Base-by-base conservation (phyloP, 371 early-diverging fungal species). In the Mucor circinelloides region DNA sequence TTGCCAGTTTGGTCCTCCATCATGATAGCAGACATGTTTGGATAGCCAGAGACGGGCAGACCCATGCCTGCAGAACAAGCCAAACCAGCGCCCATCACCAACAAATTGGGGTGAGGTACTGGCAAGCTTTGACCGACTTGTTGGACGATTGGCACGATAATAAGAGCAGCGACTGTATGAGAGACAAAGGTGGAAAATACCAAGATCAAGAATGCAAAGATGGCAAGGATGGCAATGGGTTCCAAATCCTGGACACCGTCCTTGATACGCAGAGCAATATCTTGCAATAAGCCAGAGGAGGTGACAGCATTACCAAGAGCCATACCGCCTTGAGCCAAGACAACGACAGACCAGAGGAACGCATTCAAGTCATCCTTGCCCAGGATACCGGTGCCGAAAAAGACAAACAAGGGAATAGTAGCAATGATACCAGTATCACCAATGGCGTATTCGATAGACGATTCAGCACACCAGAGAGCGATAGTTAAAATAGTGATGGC, bases 381-480 rank as follows among this genome's bases (percentile, higher is more conserved):
- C 48, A 98, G 85, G 7, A 98, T 81, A 27, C 95, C 93, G 9
- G 94, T 88, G 23, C 91, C 91, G 75, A 95, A 98, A 76, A 97
- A 94, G 59, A 93, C 85, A 59, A 97, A 85, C 23, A 98, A 81
- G 19, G 98, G 98, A 17, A 97, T 71, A 21, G 96, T 85, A 4
- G 97, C 96, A 69, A 97, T 89, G 12, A 97, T 78, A 44, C 97
- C 97, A 90, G 95, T 94, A 70, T 95, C 94, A 48, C 98, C 98
- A 62, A 97, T 78, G n/a, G 87, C 68, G 34, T 66, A 72, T 66
- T 93, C 91, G 56, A 97, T 72, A 15, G 73, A 74, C 10, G 85
- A 82, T 73, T 91, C 94, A 55, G 91, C 73, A 75, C 97, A 97
- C 98, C 98, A 98, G 48, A 97, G 85, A 66, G 79, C 72, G 87